phyloP scores from a whole-genome alignment of 768 basidiomycete genomes.

The Amanita pseudoporphyria region DNA sequence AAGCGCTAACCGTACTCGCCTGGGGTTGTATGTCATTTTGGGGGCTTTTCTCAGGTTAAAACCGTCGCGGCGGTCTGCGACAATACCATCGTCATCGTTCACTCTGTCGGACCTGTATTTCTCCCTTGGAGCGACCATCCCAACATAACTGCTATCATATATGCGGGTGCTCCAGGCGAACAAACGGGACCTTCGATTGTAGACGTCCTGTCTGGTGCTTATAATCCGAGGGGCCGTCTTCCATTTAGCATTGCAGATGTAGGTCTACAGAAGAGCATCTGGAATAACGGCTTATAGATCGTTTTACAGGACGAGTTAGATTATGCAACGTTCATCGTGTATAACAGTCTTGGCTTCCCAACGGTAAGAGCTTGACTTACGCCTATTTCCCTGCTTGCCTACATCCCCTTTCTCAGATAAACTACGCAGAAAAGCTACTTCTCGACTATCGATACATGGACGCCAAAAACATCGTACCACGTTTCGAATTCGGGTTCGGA shows the following conservation, averaged over 20 bases:
- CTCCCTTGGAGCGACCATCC: conserved; percentile 69
- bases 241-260: conserved; percentile 69
- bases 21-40: conserved; percentile 15
- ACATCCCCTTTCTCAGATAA: conserved; percentile 31
- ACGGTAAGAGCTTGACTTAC: conserved; percentile 17
- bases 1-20: conserved; percentile 6
- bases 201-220: conserved; percentile 68
- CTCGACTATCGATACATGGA: conserved; percentile 67
- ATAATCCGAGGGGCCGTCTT: conserved; percentile 68
- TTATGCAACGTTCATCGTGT: conserved; percentile 36
- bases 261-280: conserved; percentile 7
- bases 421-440: conserved; percentile 56
- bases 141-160: conserved; percentile 59
- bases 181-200: conserved; percentile 73
- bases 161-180: conserved; percentile 52
- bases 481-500: conserved; percentile 65
- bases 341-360: conserved; percentile 31
- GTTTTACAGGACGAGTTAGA: conserved; percentile 23
- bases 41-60: conserved; percentile 28
- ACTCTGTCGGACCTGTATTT: conserved; percentile 69
- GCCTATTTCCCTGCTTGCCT: conserved; percentile 3
- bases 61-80: conserved; percentile 56
- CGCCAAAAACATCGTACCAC: conserved; percentile 37
- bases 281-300: background rate
- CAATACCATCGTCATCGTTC: conserved; percentile 75